Percentiles rank a stretch among this genome's conserved stretches.
These are phyloP conservation scores for Neonectria ditissima DNA, from an alignment of 2,329 filamentous ascomycete species.

Conservation along the genomic window DNA sequence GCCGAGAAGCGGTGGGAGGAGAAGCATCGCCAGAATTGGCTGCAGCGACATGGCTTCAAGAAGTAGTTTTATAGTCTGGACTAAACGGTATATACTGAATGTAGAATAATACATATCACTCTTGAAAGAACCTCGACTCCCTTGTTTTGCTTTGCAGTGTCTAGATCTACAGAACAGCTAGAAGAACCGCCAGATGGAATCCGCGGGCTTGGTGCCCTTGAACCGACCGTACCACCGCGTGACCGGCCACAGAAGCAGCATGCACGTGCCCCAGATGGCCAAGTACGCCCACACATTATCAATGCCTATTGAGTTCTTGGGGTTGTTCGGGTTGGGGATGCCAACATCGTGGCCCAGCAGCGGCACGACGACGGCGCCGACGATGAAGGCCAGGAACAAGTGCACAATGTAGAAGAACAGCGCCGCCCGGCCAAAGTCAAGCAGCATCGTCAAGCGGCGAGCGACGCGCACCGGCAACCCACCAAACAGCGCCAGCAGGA, in stretches of 20 bases:
- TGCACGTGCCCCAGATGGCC: slow-evolving; percentile 49
- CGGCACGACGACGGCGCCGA: slow-evolving; percentile 41
- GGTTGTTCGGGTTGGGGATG: slow-evolving; percentile 42
- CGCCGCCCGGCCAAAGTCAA: slow-evolving; percentile 59
- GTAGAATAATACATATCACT: no score
- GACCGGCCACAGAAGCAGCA: slow-evolving; percentile 56
- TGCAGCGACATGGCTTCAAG: slow-evolving; percentile 45
- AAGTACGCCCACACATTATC: slow-evolving; percentile 54
- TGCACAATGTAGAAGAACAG: slow-evolving; percentile 61
- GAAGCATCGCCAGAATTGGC: slow-evolving; percentile 45
- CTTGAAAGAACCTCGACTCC: no score
- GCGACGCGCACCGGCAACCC: slow-evolving; percentile 48
- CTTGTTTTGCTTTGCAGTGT: not conserved
- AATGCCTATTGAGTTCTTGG: slow-evolving; percentile 46
- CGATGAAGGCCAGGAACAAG: slow-evolving; percentile 48
- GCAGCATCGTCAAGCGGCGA: slow-evolving; percentile 49
- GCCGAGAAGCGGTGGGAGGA: slow-evolving; percentile 51
- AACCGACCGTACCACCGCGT: slow-evolving; percentile 57
- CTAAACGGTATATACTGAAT: not conserved
- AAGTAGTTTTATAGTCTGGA: slow-evolving; percentile 17
- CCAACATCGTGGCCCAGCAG: slow-evolving; percentile 52
- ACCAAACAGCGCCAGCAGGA: slow-evolving; percentile 54
- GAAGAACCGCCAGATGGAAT: slow-evolving; percentile 62
- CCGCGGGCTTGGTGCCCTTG: slow-evolving; percentile 54
- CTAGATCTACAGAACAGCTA: slow-evolving; percentile 57